These are phyloP conservation scores for Chlamydomonas incerta DNA, from an alignment of 139 green algal species.

Conservation along the genomic window DNA sequence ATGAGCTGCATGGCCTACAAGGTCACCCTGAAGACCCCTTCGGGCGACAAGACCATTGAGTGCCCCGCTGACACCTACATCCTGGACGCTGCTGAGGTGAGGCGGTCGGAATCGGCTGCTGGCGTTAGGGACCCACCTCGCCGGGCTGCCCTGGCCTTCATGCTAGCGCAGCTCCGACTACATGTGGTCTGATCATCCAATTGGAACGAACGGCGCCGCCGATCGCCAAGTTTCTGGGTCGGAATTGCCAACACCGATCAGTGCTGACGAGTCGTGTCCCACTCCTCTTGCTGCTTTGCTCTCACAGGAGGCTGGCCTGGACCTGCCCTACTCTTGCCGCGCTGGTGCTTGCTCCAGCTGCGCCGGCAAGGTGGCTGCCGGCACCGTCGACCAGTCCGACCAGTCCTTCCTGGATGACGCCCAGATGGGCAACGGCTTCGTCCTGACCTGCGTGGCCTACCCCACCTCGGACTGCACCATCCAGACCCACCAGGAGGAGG, in stretches of 20 bases:
- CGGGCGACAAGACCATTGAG: conserved; percentile 67
- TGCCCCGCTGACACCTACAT: conserved; percentile 74
- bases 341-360: conserved; percentile 79
- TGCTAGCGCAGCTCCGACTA: too few relatives aligned
- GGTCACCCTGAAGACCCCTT: conserved; percentile 76
- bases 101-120: background rate
- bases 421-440: conserved; percentile 88
- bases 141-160: too few relatives aligned
- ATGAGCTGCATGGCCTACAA: conserved; percentile 68
- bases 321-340: conserved; percentile 93
- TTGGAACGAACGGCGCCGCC: too few relatives aligned
- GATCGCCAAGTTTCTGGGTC: too few relatives aligned
- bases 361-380: conserved; percentile 70
- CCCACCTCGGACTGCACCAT: conserved; percentile 84
- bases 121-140: too few relatives aligned
- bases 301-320: conserved; percentile 74
- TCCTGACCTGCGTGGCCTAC: conserved; percentile 95
- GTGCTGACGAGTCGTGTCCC: background rate
- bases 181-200: too few relatives aligned
- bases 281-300: background rate
- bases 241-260: too few relatives aligned
- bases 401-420: conserved; percentile 93
- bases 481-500: conserved; percentile 71
- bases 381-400: conserved; percentile 84
- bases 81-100: conserved; percentile 68